Evolutionary conservation across 2,329 filamentous ascomycete genomes (phyloP).

Genomic region (Microcera coccophila): DNA sequence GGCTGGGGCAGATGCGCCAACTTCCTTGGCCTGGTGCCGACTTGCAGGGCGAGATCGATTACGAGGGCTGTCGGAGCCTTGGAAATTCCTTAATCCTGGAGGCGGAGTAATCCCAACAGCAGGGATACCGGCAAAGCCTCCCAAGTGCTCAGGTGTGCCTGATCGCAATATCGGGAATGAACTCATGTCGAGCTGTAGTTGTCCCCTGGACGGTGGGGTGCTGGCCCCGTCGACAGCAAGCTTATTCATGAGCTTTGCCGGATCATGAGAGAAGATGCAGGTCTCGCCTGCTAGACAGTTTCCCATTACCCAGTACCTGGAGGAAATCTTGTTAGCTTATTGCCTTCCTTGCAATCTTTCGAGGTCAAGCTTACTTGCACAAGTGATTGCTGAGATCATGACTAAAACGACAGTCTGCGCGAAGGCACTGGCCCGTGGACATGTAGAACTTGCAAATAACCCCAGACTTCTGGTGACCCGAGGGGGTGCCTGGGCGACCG

Average conservation of each 20-base stretch:
- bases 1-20: slow-evolving; percentile 64
- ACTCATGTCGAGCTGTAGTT: slow-evolving; percentile 77
- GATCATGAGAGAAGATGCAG: slow-evolving; percentile 97
- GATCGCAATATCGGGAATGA: slow-evolving; percentile 75
- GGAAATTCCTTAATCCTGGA: slow-evolving; percentile 64
- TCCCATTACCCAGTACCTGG: slow-evolving; percentile 90
- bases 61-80: slow-evolving; percentile 58
- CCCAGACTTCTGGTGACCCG: slow-evolving; percentile 71
- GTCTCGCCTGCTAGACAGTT: slow-evolving; percentile 91
- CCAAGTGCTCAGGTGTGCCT: slow-evolving; percentile 55
- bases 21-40: slow-evolving; percentile 61
- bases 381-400: slow-evolving; percentile 94
- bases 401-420: slow-evolving; percentile 94
- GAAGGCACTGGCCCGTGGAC: slow-evolving; percentile 89
- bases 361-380: slow-evolving; percentile 82
- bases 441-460: slow-evolving; percentile 97
- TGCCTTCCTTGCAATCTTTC: too few species aligned
- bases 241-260: slow-evolving; percentile 77
- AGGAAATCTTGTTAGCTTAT: slow-evolving; percentile 12
- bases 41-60: slow-evolving; percentile 81
- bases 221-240: slow-evolving; percentile 67
- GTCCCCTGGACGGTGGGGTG: slow-evolving; percentile 60
- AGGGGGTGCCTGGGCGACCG: slow-evolving; percentile 71
- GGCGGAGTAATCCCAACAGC: slow-evolving; percentile 60
- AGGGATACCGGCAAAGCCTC: slow-evolving; percentile 47